A percentile compares a stretch with the other conserved stretches of the same genome.
Evolutionary conservation across 108 stramenopile genomes (phyloP).

Genomic region (Stephanodiscus minutulus): DNA sequence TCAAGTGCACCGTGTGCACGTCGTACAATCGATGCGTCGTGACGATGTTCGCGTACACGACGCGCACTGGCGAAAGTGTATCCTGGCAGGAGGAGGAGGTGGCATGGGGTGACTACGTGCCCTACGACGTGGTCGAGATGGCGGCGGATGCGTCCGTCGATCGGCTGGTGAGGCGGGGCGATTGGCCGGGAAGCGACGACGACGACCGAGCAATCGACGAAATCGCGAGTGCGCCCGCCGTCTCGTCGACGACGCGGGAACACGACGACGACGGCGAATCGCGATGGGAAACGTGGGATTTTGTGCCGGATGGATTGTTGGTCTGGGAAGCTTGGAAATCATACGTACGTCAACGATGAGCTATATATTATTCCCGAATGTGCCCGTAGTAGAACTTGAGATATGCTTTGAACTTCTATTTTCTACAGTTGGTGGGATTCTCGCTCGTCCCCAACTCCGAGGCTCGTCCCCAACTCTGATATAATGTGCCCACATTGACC

Average conservation of each 20-base stretch:
- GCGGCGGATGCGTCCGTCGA: slow-evolving; percentile 63
- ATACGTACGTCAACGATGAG: slow-evolving; percentile 3
- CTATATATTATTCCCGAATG: too few species aligned
- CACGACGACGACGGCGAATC: neutral
- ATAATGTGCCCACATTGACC: too few species aligned
- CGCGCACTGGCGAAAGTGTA: slow-evolving; percentile 37
- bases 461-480: too few species aligned
- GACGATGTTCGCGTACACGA: slow-evolving; percentile 58
- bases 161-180: slow-evolving; percentile 34
- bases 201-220: too few species aligned
- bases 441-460: too few species aligned
- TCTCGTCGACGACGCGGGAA: neutral
- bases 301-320: slow-evolving; percentile 80
- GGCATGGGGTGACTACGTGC: slow-evolving; percentile 77
- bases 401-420: too few species aligned
- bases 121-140: slow-evolving; percentile 54
- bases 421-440: too few species aligned
- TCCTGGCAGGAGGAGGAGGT: slow-evolving; percentile 87
- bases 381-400: too few species aligned
- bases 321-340: slow-evolving; percentile 80
- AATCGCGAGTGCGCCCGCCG: too few species aligned
- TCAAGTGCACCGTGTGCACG: slow-evolving; percentile 74
- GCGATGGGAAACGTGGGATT: slow-evolving; percentile 65
- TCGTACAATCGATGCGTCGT: slow-evolving; percentile 84
- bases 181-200: slow-evolving; percentile 60